Conservation (phyloP, 805 yeast genomes). For the Zygotorulaspora florentina region DNA sequence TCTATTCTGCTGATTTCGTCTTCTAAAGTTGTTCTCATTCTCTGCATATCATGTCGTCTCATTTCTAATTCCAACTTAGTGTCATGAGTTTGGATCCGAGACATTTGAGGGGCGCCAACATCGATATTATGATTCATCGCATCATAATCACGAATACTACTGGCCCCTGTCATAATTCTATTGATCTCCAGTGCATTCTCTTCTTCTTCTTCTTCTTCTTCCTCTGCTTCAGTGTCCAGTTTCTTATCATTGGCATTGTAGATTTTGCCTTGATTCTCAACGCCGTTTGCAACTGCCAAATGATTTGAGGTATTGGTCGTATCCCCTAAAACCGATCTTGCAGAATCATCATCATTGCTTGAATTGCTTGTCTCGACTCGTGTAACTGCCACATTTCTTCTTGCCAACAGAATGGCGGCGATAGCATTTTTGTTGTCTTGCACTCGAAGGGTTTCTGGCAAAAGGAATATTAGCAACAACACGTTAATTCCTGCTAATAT, state of each 20-base stretch:
- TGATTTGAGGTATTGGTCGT: not conserved
- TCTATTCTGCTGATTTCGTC: slow-evolving; percentile 22
- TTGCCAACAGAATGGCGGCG: slow-evolving; percentile 41
- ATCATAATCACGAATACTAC: slow-evolving; percentile 17
- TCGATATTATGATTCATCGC: slow-evolving; percentile 21
- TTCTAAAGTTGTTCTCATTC: slow-evolving; percentile 25
- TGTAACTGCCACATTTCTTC: slow-evolving; percentile 26
- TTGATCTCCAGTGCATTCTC: slow-evolving; percentile 9
- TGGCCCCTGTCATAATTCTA: slow-evolving; percentile 21
- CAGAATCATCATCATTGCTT: not conserved
- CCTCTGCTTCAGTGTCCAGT: not conserved
- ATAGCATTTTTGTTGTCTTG: slow-evolving; percentile 52
- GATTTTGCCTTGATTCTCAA: not conserved
- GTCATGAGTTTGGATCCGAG: slow-evolving; percentile 21
- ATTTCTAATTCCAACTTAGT: slow-evolving; percentile 17
- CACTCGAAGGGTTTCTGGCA: slow-evolving; percentile 73
- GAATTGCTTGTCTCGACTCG: not conserved
- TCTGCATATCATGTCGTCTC: slow-evolving; percentile 24
- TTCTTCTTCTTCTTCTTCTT: slow-evolving; percentile 5
- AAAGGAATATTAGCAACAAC: slow-evolving; percentile 45
- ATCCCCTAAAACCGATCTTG: not conserved
- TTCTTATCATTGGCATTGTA: slow-evolving; percentile 6
- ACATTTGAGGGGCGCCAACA: slow-evolving; percentile 26
- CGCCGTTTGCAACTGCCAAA: slow-evolving; percentile 10
- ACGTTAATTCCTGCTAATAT: slow-evolving; percentile 56